phyloP scores from a whole-genome alignment of 306 rosid species.

The Cicer yamashitae region DNA sequence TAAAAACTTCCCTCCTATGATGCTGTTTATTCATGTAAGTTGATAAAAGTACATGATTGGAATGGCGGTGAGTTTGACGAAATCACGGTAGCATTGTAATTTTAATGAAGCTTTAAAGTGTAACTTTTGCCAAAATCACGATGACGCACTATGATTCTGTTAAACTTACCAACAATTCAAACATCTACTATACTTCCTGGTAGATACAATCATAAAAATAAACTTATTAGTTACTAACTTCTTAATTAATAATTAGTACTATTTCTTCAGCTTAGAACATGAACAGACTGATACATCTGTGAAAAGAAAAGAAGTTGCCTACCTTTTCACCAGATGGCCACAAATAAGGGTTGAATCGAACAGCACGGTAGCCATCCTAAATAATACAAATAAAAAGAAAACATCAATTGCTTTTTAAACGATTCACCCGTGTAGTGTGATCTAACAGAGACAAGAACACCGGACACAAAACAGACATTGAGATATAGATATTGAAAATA shows the following conservation, averaged over 20 bases:
- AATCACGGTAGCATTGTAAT: too few relatives aligned
- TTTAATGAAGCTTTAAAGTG: background rate
- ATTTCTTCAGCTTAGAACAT: background rate
- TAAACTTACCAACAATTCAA: background rate
- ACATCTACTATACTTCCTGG: background rate
- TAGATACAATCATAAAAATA: background rate
- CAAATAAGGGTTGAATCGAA: constrained; percentile 88
- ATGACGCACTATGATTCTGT: background rate
- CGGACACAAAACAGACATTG: background rate
- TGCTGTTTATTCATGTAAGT: background rate
- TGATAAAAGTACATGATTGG: background rate
- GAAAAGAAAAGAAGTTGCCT: constrained; percentile 9
- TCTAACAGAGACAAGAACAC: background rate
- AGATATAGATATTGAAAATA: background rate
- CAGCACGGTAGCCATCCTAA: constrained; percentile 82
- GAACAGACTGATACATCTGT: background rate
- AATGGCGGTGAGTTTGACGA: too few relatives aligned
- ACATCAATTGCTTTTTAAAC: constrained; percentile 16
- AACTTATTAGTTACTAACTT: background rate
- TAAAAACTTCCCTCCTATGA: background rate
- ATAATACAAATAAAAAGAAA: constrained; percentile 39
- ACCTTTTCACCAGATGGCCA: constrained; percentile 93
- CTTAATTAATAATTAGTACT: background rate
- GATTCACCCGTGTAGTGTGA: constrained; percentile 11
- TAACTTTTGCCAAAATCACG: background rate